phyloP scores from a whole-genome alignment of 2,329 filamentous ascomycete genomes.

The Calonectria hongkongensis region DNA sequence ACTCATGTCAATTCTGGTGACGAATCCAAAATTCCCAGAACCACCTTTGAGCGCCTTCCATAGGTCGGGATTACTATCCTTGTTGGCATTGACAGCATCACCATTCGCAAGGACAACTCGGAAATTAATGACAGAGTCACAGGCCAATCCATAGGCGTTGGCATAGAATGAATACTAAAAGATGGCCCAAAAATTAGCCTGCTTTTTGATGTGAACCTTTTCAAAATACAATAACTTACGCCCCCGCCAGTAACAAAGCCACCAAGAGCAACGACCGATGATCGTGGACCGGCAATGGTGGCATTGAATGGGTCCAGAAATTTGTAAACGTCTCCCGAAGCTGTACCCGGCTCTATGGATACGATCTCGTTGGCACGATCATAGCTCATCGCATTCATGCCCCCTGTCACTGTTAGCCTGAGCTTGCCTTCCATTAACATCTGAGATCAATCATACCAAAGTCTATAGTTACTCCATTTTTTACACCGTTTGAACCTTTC shows the following conservation, averaged over 20 bases:
- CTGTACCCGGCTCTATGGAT: background rate
- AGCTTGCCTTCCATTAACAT: too few relatives aligned
- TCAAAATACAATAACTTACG: background rate
- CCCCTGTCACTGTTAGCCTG: background rate
- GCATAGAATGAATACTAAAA: conserved; percentile 1
- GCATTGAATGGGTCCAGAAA: background rate
- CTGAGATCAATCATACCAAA: background rate
- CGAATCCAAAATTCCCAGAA: conserved; percentile 13
- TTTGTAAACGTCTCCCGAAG: background rate
- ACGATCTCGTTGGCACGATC: background rate
- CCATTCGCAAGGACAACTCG: background rate
- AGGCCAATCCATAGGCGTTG: background rate
- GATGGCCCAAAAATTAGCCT: background rate
- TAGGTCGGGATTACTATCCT: background rate
- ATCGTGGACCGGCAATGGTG: background rate
- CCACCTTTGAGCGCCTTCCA: conserved; percentile 11
- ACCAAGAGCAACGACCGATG: background rate
- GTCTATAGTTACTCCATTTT: background rate
- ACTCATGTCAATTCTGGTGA: conserved; percentile 14
- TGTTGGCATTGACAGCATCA: conserved; percentile 1
- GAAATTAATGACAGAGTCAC: background rate
- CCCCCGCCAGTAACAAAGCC: background rate
- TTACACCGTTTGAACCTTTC: conserved; percentile 14
- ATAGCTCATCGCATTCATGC: background rate
- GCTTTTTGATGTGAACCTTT: background rate